These are phyloP conservation scores for Blastomyces percursus DNA, from an alignment of 2,329 filamentous ascomycete genomes.

Conservation along the genomic window DNA sequence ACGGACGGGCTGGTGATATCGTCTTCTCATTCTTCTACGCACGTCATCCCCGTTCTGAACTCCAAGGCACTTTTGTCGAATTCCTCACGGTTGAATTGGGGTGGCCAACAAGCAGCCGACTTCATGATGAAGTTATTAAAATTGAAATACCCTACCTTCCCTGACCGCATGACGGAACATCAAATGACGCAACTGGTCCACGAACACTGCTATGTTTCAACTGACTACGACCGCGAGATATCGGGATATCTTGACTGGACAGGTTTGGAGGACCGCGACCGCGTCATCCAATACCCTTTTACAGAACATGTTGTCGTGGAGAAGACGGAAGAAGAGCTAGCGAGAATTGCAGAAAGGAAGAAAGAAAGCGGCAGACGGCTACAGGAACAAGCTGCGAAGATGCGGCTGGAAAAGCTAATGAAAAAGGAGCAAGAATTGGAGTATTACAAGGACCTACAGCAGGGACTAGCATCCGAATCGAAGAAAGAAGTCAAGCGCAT, in stretches of 20 bases:
- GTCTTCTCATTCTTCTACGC: constrained; percentile 86
- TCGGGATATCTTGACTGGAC: constrained; percentile 75
- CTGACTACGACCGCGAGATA: constrained; percentile 71
- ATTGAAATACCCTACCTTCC: constrained; percentile 84
- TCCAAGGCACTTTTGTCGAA: constrained; percentile 74
- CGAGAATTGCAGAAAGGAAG: constrained; percentile 79
- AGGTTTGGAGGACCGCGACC: constrained; percentile 77
- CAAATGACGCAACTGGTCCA: constrained; percentile 81
- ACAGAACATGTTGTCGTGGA: constrained; percentile 82
- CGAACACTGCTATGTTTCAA: constrained; percentile 81
- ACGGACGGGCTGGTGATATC: constrained; percentile 79
- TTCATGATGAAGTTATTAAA: constrained; percentile 82
- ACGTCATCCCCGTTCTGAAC: constrained; percentile 86
- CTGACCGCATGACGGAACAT: constrained; percentile 70
- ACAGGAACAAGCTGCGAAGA: constrained; percentile 94
- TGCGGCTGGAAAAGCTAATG: constrained; percentile 89
- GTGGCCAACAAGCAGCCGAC: constrained; percentile 77
- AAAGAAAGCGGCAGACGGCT: constrained; percentile 85
- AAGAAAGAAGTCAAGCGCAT: constrained; percentile 87
- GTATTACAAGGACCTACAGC: constrained; percentile 78
- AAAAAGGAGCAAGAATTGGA: constrained; percentile 92
- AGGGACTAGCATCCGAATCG: constrained; percentile 58
- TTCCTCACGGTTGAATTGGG: constrained; percentile 87
- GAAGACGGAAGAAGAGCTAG: constrained; percentile 90
- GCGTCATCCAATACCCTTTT: constrained; percentile 84